Evolutionary conservation across 1,139 yeast species (phyloP).

Genomic region (Sugiyamaella japonica): DNA sequence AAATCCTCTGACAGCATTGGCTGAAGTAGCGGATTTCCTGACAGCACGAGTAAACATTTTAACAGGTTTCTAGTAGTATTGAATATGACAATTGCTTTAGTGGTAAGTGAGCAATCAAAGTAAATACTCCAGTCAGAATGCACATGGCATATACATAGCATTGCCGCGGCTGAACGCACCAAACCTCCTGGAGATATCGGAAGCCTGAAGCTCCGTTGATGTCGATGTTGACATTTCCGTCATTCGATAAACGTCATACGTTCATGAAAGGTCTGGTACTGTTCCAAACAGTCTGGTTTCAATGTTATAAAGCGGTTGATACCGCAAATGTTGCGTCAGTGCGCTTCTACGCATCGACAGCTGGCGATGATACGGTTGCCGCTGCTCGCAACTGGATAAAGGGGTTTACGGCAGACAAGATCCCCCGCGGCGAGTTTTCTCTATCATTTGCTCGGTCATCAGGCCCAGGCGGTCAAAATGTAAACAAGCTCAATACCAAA

Average conservation of each 20-base stretch:
- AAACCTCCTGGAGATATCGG: not conserved
- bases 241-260: not conserved
- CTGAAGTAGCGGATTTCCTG: not conserved
- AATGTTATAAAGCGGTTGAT: not conserved
- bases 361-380: conserved; percentile 34
- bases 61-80: too few species aligned
- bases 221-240: not conserved
- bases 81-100: too few species aligned
- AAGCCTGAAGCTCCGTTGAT: not conserved
- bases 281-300: not conserved
- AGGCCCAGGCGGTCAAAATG: conserved; percentile 97
- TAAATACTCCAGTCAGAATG: too few species aligned
- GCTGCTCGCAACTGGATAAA: conserved; percentile 48
- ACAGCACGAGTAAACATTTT: conserved; percentile 20
- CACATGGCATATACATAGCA: too few species aligned
- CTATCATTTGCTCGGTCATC: conserved; percentile 69
- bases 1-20: conserved; percentile 29
- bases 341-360: conserved; percentile 22
- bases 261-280: not conserved
- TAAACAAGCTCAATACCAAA: conserved; percentile 68
- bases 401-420: conserved; percentile 37
- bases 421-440: conserved; percentile 55
- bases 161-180: too few species aligned
- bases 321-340: not conserved
- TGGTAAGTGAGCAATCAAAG: too few species aligned